Evolutionary conservation across 2,329 filamentous ascomycete species (phyloP).

Genomic region (Colletotrichum plurivorum): DNA sequence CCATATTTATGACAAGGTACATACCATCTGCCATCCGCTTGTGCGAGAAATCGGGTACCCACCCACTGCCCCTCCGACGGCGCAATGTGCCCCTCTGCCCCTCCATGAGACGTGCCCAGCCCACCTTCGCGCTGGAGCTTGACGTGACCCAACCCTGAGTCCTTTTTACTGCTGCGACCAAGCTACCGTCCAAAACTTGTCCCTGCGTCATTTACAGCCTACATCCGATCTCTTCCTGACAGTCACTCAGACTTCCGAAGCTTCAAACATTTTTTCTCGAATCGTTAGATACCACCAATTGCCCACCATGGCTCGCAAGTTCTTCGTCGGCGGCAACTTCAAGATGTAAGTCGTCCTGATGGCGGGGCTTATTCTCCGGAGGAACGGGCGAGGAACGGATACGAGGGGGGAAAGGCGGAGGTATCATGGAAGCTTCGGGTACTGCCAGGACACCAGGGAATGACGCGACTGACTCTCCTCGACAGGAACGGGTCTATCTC

Average conservation of each 20-base stretch:
- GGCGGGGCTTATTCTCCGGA: slow-evolving; percentile 21
- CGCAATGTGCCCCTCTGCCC: slow-evolving; percentile 28
- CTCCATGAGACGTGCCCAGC: slow-evolving; percentile 36
- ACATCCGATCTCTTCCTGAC: slow-evolving; percentile 24
- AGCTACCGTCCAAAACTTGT: slow-evolving; percentile 22
- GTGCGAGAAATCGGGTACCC: background rate
- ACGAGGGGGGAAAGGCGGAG: too few species aligned
- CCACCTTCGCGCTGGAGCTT: slow-evolving; percentile 38
- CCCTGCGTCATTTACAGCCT: slow-evolving; percentile 41
- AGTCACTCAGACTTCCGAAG: slow-evolving; percentile 6
- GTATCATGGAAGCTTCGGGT: slow-evolving; percentile 7
- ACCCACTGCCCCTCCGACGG: slow-evolving; percentile 9
- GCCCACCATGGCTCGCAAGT: slow-evolving; percentile 90
- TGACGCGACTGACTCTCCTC: slow-evolving; percentile 34
- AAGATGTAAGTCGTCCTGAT: slow-evolving; percentile 81
- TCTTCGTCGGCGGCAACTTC: slow-evolving; percentile 99
- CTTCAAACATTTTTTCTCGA: slow-evolving; percentile 16
- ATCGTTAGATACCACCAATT: slow-evolving; percentile 45
- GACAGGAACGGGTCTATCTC: slow-evolving; percentile 93
- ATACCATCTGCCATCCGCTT: background rate
- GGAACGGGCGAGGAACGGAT: background rate
- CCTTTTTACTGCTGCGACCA: slow-evolving; percentile 30
- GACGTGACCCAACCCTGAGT: slow-evolving; percentile 41
- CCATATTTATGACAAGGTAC: background rate
- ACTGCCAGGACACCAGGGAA: slow-evolving; percentile 26